A percentile compares a stretch with the other conserved stretches of the same genome.
These are phyloP conservation scores for Mrakia hoshinonis DNA, from an alignment of 768 basidiomycete species.

Conservation along the genomic window DNA sequence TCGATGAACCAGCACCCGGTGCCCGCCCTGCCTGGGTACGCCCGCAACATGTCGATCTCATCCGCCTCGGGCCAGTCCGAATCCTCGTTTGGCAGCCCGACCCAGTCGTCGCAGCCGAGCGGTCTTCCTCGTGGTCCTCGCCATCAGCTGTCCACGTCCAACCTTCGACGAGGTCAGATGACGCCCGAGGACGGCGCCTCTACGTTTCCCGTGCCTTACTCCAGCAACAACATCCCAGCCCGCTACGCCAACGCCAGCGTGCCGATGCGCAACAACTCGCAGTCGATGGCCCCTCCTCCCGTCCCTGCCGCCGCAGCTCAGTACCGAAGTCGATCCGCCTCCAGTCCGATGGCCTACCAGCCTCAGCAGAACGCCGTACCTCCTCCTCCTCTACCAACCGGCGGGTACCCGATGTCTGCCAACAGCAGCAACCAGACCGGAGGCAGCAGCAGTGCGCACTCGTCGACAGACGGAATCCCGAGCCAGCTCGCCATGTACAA, in stretches of 20 bases:
- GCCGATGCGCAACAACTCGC: conserved; percentile 10
- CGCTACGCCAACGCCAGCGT: not conserved
- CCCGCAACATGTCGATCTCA: conserved; percentile 21
- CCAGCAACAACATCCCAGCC: not conserved
- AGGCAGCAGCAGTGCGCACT: not conserved
- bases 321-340: conserved; percentile 42
- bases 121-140: conserved; percentile 4
- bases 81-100: not conserved
- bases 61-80: conserved; percentile 19
- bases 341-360: conserved; percentile 43
- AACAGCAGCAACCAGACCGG: not conserved
- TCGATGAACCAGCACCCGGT: too few species aligned
- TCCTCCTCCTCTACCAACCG: conserved; percentile 6
- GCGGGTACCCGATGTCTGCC: not conserved
- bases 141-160: conserved; percentile 14
- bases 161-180: conserved; percentile 17
- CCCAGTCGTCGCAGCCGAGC: not conserved
- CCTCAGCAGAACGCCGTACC: conserved; percentile 28
- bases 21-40: not conserved
- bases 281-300: conserved; percentile 16
- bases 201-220: not conserved
- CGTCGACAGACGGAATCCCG: conserved; percentile 17
- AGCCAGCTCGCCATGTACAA: conserved; percentile 12
- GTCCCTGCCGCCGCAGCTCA: conserved; percentile 32
- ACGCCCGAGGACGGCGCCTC: not conserved